These are phyloP conservation scores for Pugionium cornutum DNA, from an alignment of 345 rosid genomes.

Conservation along the genomic window DNA sequence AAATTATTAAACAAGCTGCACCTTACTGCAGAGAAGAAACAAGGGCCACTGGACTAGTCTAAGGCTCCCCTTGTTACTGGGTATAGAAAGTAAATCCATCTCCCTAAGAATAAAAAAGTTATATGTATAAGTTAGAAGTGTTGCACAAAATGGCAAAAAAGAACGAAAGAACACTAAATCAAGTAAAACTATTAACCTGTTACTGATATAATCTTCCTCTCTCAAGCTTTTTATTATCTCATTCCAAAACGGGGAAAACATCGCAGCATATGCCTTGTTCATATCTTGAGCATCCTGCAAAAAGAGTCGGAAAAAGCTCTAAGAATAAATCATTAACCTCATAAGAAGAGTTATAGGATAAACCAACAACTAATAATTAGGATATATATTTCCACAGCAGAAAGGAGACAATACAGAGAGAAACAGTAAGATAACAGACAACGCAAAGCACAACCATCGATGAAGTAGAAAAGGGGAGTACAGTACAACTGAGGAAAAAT, in stretches of 20 bases:
- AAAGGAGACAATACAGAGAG: conserved; percentile 14
- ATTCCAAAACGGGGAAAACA: conserved; percentile 99
- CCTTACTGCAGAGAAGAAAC: conserved; percentile 99
- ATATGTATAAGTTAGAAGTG: conserved; percentile 15
- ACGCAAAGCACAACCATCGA: background rate
- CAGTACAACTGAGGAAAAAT: background rate
- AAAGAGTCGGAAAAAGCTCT: conserved; percentile 18
- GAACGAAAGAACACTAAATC: conserved; percentile 18
- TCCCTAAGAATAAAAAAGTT: conserved; percentile 52
- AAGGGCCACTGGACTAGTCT: conserved; percentile 97
- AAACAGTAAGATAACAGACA: conserved; percentile 16
- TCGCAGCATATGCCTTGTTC: conserved; percentile 77
- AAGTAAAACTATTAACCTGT: conserved; percentile 54
- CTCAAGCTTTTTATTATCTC: conserved; percentile 93
- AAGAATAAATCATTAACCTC: conserved; percentile 10
- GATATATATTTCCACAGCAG: conserved; percentile 20
- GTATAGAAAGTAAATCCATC: conserved; percentile 91
- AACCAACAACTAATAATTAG: background rate
- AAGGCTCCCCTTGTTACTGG: conserved; percentile 92
- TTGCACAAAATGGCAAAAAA: conserved; percentile 23
- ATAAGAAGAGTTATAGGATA: conserved; percentile 18
- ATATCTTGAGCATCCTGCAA: conserved; percentile 65
- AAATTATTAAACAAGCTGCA: conserved; percentile 37
- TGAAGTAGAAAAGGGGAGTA: background rate
- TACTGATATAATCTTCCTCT: conserved; percentile 93